Base-by-base conservation (phyloP, 108 stramenopile genomes). In the Pseudonitzschia multistriata region DNA sequence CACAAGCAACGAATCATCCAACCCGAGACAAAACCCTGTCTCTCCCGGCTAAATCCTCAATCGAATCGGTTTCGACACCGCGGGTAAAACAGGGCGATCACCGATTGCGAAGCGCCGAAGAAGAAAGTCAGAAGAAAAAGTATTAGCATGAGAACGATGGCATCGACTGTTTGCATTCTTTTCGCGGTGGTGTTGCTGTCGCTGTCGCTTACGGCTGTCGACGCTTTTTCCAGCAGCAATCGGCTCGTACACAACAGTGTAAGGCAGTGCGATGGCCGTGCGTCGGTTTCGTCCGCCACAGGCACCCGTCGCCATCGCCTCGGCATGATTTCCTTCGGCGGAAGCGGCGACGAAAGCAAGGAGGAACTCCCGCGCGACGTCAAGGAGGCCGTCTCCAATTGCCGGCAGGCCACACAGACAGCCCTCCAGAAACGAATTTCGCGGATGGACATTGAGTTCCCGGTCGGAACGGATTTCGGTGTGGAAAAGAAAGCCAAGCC, bases 391-490 rank as follows among this genome's bases (percentile, higher is more conserved):
- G 86, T 93, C 14, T 82, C 82, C 14, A 82, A 79, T 68, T 93
- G 92, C 60, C 85, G 87, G 25, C 78, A 59, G 49, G 86, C 89
- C 15, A 85, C 85, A 2, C 92, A 93, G 71, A 81, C 80, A 50
- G 92, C 83, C 0, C 62, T 90, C 31, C 68, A 86, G 49, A 67
- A 78, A 60, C 80, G 82, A 37, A 47, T 84, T 21, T 88, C 87
- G 40, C 77, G 76, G 24, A 83, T 87, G 86, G 88, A 90, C 45
- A 71, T 93, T 25, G 89, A 90, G 59, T 85, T 93, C 74, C 92
- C 92, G 2, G 92, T 90, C 3, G 92, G 92, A 1, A 83, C 92
- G 0, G 86, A 93, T 61, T 93, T 93, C 79, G 88, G 88, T 28
- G 83, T 93, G 0, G 92, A 93, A 70, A 89, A 88, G 50, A 73